Base-by-base conservation (phyloP, 306 rosid genomes). In the Quercus bicolor region DNA sequence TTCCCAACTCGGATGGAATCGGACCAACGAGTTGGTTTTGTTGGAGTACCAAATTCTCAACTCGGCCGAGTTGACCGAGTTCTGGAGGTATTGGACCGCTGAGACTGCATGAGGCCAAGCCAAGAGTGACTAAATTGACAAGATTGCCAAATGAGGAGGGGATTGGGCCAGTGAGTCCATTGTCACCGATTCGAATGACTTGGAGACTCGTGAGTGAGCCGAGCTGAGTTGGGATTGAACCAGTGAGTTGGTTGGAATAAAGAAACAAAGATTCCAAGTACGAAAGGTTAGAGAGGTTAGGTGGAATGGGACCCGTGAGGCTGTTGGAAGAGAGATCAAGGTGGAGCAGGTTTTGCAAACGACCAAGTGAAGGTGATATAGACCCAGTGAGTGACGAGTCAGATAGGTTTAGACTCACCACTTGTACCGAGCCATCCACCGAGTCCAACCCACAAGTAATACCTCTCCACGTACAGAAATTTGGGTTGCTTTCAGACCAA, bases 311-410 rank as follows among this genome's bases (percentile, higher is more conserved):
- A 80, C 98, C 98, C 23, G 56, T 56, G 79, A 95, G 94, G 78
- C 75, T 21, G 90, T 95, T 95, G 54, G 89, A 78, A 18, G 99
- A 93, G 40, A 95, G 93, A 83, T 95, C 97, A 40, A 95, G 94
- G 72, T 78, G 89, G 82, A 86, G 83, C 82, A 95, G 88, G 90
- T 87, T 71, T 76, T 55, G 83, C 69, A 95, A 86, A 45, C 70
- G 85, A 64, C 89, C 87, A 86, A 95, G 86, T 72, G 86, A 79
- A 1, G 90, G 89, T 8, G 99, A 82, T 45, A 95, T 76, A 24
- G 89, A 87, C 76, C 98, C 98, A 29, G 84, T 80, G 86, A 95
- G 99, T 56, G 97, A 91, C 80, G 93, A 93, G 87, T 80, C 89
- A 72, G 97, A 86, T 20, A 95, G 98, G 90, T 93, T 89, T 59